A percentile compares a stretch with the other conserved stretches of the same genome.
Evolutionary conservation across 2,329 filamentous ascomycete species (phyloP).

Genomic region (Didymella segeticola): DNA sequence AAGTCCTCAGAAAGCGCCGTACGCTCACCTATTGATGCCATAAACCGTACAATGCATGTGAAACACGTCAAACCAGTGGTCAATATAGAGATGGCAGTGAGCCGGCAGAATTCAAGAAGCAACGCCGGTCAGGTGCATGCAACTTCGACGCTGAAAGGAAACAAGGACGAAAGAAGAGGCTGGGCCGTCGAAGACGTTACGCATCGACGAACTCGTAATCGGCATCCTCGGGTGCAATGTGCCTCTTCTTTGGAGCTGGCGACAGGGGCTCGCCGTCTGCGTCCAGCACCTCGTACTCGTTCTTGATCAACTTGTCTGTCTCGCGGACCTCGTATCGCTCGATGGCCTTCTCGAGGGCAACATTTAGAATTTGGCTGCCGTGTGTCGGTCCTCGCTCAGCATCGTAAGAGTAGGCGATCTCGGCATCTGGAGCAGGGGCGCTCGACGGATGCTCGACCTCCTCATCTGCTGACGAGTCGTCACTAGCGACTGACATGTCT

Average conservation of each 20-base stretch:
- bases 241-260: conserved; percentile 41
- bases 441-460: conserved; percentile 53
- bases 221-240: conserved; percentile 46
- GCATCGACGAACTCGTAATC: conserved; percentile 52
- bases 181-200: conserved; percentile 13
- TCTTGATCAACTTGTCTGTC: conserved; percentile 66
- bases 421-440: conserved; percentile 55
- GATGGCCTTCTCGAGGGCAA: conserved; percentile 64
- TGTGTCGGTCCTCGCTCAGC: conserved; percentile 56
- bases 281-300: conserved; percentile 64
- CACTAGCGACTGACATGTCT: conserved; percentile 52
- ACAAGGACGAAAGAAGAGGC: conserved; percentile 4
- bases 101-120: conserved; percentile 24
- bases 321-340: conserved; percentile 66
- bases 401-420: conserved; percentile 63
- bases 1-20: conserved; percentile 53
- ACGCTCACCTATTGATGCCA: conserved; percentile 52
- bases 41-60: conserved; percentile 44
- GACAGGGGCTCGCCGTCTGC: conserved; percentile 49
- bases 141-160: conserved; percentile 28
- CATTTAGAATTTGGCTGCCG: conserved; percentile 64
- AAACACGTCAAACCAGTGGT: conserved; percentile 25
- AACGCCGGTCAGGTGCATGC: conserved; percentile 35
- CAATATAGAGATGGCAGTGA: conserved; percentile 23
- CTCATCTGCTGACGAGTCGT: conserved; percentile 54